These are phyloP conservation scores for Centaurea solstitialis DNA, from an alignment of 129 eudicot species.

Conservation along the genomic window DNA sequence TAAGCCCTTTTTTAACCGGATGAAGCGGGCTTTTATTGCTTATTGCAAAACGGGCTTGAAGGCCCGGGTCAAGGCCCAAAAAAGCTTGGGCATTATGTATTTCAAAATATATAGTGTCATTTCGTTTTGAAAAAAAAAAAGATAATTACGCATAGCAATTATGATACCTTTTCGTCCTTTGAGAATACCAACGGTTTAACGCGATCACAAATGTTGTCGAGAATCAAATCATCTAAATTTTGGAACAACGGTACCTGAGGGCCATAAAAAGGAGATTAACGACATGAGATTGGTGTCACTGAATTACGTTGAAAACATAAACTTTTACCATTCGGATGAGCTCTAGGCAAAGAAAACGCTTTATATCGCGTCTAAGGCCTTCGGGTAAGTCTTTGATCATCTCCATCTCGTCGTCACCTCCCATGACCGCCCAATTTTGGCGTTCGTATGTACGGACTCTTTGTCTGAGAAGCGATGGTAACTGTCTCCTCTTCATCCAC, in stretches of 20 bases:
- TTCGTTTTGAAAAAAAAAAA: neutral
- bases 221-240: slow-evolving; percentile 81
- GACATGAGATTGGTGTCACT: neutral
- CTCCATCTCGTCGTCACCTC: slow-evolving; percentile 93
- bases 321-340: slow-evolving; percentile 71
- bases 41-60: neutral
- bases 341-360: slow-evolving; percentile 82
- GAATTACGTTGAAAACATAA: neutral
- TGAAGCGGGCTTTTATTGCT: too few relatives aligned
- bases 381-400: slow-evolving; percentile 83
- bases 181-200: slow-evolving; percentile 81
- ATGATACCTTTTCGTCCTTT: slow-evolving; percentile 84
- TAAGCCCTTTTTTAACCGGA: neutral
- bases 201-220: slow-evolving; percentile 93
- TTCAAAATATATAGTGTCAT: neutral
- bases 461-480: slow-evolving; percentile 72
- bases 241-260: slow-evolving; percentile 82
- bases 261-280: neutral
- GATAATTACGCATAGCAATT: neutral
- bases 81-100: neutral
- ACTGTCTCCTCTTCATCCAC: slow-evolving; percentile 97
- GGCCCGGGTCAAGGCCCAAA: too few relatives aligned
- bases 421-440: slow-evolving; percentile 79
- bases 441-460: slow-evolving; percentile 86
- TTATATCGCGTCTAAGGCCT: slow-evolving; percentile 97